These are phyloP conservation scores for Borealophlyctis nickersoniae DNA, from an alignment of 192 early-diverging fungal genomes.

Conservation along the genomic window DNA sequence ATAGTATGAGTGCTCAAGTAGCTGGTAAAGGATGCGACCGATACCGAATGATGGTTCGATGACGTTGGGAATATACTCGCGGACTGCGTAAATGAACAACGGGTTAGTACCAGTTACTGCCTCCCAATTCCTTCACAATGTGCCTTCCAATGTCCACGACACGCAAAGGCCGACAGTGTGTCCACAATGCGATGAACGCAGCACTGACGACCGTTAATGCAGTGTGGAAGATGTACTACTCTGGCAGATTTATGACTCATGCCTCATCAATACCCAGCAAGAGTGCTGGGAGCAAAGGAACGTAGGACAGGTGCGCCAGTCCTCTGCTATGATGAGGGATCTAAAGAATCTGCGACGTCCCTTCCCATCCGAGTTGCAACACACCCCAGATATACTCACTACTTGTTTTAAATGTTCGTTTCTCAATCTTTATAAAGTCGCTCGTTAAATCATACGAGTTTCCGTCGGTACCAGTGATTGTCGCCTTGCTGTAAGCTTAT, in stretches of 20 bases:
- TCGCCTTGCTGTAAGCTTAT: too few species aligned
- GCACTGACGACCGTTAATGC: too few species aligned
- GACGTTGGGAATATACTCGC: conserved; percentile 96
- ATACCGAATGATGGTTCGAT: conserved; percentile 99
- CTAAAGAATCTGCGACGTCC: conserved; percentile 56
- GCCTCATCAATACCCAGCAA: conserved; percentile 45
- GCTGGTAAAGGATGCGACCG: conserved; percentile 93
- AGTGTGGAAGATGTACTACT: conserved; percentile 20
- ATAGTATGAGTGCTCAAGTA: conserved; percentile 94
- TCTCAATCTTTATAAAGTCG: conserved; percentile 46
- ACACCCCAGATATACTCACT: conserved; percentile 40
- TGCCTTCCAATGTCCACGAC: too few species aligned
- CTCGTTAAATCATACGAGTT: conserved; percentile 60
- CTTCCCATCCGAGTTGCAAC: too few species aligned
- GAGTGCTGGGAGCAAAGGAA: conserved; percentile 31
- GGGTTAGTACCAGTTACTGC: too few species aligned
- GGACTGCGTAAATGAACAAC: too few species aligned
- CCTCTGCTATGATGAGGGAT: conserved; percentile 48
- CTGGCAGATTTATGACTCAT: conserved; percentile 62
- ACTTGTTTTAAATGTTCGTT: conserved; percentile 44
- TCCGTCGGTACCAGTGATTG: conserved; percentile 59
- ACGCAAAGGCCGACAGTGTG: too few species aligned
- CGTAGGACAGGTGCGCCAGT: conserved; percentile 7
- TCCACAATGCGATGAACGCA: too few species aligned
- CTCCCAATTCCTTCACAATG: too few species aligned